Percentiles rank a stretch among this genome's conserved stretches.
phyloP scores from a whole-genome alignment of 1,284 basidiomycete genomes.

The Cutaneotrichosporon sp. region DNA sequence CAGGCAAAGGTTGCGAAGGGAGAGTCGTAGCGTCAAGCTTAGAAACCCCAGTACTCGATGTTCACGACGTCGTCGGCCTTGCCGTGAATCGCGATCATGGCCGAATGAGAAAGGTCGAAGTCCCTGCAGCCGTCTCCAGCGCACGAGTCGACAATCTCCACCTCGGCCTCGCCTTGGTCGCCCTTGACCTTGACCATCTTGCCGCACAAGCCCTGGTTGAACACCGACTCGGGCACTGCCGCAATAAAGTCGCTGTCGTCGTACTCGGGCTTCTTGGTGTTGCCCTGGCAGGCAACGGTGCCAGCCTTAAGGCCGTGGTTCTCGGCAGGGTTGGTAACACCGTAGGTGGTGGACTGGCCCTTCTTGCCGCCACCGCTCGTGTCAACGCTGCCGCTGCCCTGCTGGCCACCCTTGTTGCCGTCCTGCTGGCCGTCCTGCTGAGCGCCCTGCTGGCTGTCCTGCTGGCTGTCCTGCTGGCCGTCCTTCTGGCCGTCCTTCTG shows the following conservation, averaged over 20 bases:
- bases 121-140: neutral
- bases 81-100: neutral
- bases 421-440: neutral
- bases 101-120: slow-evolving; percentile 1
- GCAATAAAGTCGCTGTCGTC: neutral
- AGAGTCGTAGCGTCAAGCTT: neutral
- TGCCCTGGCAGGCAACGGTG: neutral
- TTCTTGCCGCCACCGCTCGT: neutral
- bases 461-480: neutral
- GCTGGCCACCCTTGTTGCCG: neutral
- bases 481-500: neutral
- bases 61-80: neutral
- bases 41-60: neutral
- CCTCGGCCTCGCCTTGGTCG: neutral
- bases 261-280: neutral
- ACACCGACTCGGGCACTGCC: neutral
- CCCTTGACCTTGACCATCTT: neutral
- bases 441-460: neutral
- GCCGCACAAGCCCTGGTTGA: neutral
- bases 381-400: neutral
- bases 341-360: slow-evolving; percentile 6
- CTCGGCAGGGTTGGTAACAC: slow-evolving; percentile 5
- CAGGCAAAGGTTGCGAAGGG: too few relatives aligned
- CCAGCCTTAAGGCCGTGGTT: slow-evolving; percentile 7
- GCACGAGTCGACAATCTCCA: slow-evolving; percentile 7